Conservation (phyloP, 805 yeast species). For the Wickerhamomyces kurtzmanii region DNA sequence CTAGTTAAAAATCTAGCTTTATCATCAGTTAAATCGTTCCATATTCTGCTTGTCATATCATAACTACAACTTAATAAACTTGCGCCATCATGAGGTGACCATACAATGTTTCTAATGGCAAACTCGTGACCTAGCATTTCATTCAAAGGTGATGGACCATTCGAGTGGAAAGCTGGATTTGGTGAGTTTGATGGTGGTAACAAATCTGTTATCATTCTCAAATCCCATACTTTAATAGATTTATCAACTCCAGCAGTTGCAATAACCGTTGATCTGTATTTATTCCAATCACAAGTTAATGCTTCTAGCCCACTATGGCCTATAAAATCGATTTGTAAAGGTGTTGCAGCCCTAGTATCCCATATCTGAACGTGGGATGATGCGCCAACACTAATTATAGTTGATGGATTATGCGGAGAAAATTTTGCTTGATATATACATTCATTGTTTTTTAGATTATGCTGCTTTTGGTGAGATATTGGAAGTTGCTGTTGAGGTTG, state of each 20-base stretch:
- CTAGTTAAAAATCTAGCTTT: conserved; percentile 40
- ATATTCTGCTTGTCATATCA: conserved; percentile 86
- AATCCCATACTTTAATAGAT: conserved; percentile 77
- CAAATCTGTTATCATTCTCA: conserved; percentile 53
- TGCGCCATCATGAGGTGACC: conserved; percentile 84
- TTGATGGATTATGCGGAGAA: conserved; percentile 76
- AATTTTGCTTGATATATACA: conserved; percentile 76
- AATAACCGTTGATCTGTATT: conserved; percentile 67
- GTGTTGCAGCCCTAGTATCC: conserved; percentile 68
- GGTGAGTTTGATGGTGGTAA: conserved; percentile 23
- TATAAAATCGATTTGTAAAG: conserved; percentile 44
- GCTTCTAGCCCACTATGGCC: conserved; percentile 80
- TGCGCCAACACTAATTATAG: conserved; percentile 62
- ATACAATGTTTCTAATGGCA: conserved; percentile 72
- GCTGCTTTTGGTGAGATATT: conserved; percentile 25
- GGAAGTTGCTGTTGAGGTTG: conserved; percentile 20
- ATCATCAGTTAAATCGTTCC: conserved; percentile 66
- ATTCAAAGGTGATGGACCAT: conserved; percentile 61
- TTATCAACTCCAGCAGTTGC: conserved; percentile 94
- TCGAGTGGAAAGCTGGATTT: conserved; percentile 26
- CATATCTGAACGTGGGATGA: conserved; percentile 69
- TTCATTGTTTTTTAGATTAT: conserved; percentile 28
- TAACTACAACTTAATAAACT: conserved; percentile 70
- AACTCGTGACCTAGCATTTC: conserved; percentile 81
- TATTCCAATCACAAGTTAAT: conserved; percentile 81